Percentiles rank a stretch among this genome's conserved stretches.
phyloP scores from a whole-genome alignment of 2,329 filamentous ascomycete species.

The Hymenoscyphus scutula region DNA sequence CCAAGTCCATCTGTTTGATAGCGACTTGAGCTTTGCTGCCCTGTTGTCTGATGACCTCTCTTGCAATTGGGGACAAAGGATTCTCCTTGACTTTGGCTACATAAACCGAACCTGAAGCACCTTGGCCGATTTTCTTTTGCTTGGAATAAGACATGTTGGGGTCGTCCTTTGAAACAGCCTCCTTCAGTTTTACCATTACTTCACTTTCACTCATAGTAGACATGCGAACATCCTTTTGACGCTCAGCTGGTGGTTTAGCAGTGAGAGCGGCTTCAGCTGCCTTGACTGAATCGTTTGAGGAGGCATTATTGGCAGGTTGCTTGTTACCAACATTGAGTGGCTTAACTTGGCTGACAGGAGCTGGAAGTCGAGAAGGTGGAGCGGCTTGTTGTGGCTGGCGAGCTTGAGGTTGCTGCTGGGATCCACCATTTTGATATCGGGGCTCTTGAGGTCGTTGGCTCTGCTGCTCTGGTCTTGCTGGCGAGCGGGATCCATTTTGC shows the following conservation, averaged over 20 bases:
- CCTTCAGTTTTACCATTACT: slow-evolving; percentile 93
- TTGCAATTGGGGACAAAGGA: slow-evolving; percentile 76
- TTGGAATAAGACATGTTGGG: slow-evolving; percentile 96
- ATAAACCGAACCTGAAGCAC: slow-evolving; percentile 96
- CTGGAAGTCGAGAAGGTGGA: slow-evolving; percentile 52
- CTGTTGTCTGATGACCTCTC: slow-evolving; percentile 74
- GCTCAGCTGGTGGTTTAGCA: slow-evolving; percentile 72
- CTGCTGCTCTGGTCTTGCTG: slow-evolving; percentile 47
- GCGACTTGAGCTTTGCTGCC: slow-evolving; percentile 85
- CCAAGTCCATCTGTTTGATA: slow-evolving; percentile 99
- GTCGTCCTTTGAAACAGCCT: slow-evolving; percentile 93
- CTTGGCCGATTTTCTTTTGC: slow-evolving; percentile 99
- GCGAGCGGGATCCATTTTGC: slow-evolving; percentile 31
- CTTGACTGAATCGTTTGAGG: slow-evolving; percentile 69
- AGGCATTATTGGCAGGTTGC: slow-evolving; percentile 44
- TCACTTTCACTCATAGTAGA: slow-evolving; percentile 96
- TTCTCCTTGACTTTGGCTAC: slow-evolving; percentile 92
- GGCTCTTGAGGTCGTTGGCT: slow-evolving; percentile 32
- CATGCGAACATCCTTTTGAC: slow-evolving; percentile 94
- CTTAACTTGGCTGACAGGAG: slow-evolving; percentile 58
- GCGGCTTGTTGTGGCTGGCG: slow-evolving; percentile 48
- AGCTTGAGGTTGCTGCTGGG: slow-evolving; percentile 35
- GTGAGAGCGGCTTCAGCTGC: slow-evolving; percentile 87
- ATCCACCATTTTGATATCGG: slow-evolving; percentile 42
- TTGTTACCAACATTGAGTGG: slow-evolving; percentile 76